Base-by-base conservation (phyloP, 305 asterid species). In the Solanum hybrid region DNA sequence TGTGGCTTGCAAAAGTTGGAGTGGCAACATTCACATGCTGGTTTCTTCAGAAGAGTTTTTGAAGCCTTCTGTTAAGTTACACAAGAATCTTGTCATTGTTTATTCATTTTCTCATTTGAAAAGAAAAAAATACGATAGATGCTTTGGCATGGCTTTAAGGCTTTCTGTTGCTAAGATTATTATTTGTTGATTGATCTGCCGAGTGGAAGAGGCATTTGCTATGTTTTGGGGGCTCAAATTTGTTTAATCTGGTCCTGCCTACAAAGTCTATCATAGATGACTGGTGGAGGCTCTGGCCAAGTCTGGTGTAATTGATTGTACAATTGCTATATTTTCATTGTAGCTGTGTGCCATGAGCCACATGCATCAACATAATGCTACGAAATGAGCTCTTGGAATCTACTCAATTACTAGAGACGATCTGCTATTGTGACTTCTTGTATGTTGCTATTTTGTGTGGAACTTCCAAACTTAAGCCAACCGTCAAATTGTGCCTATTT, bases 81-180 rank as follows among this genome's bases (percentile, higher is more conserved):
- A 12, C 80, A 88, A 36, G 89, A 85, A 92, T 90, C 77, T 90
- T 81, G 83, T 81, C 86, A 77, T 90, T 76, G 82, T 90, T 89
- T 37, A 90, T 93, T 87, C 77, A 26, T 88, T 89, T 31, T 79
- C 51, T 89, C 91, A 88, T 88, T 28, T 34, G 86, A 75, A 46
- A 86, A 89, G 75, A 89, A 76, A 80, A 90, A 88, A 33, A 71
- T 35, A 91, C 80, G 91, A 86, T 89, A 89, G 89, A 90, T 93
- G 92, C 90, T 90, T 86, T 75, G 90, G 93, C 91, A 91, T 92
- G 93, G 77, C 89, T 91, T 57, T 34, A 77, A 85, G 67, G 90
- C 91, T 88, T 81, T 93, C 92, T 87, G 89, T 90, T 89, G 51
- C 71, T 85, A 85, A 85, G 88, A 61, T 86, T 90, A 80, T 39